Evolutionary conservation across 768 basidiomycete species (phyloP).

Genomic region (Mycena crocata): DNA sequence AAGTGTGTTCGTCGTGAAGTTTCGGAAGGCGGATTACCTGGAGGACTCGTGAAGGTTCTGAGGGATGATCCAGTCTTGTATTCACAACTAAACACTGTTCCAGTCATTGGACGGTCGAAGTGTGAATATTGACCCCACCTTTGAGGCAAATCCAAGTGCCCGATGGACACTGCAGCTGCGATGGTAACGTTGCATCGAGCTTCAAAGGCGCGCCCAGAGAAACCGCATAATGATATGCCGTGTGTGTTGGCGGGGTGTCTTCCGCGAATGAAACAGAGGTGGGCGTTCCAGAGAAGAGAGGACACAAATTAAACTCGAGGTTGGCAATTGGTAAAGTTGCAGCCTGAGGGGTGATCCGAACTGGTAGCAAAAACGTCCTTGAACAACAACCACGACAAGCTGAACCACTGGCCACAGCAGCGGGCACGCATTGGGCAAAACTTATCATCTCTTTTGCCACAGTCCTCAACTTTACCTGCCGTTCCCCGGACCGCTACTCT

Average conservation of each 20-base stretch:
- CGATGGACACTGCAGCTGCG: constrained; percentile 47
- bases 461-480: background rate
- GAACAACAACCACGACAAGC: too few species aligned
- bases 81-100: constrained; percentile 34
- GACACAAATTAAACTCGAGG: constrained; percentile 43
- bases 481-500: background rate
- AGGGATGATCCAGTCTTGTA: constrained; percentile 46
- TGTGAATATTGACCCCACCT: too few species aligned
- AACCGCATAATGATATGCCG: constrained; percentile 43
- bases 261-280: constrained; percentile 33
- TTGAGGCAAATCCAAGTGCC: constrained; percentile 49
- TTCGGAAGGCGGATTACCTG: constrained; percentile 38
- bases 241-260: constrained; percentile 47
- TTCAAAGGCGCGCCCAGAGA: constrained; percentile 36
- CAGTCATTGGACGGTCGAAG: too few species aligned
- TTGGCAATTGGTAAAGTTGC: constrained; percentile 35
- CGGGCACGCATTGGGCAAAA: constrained; percentile 4
- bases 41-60: constrained; percentile 46
- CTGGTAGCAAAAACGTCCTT: too few species aligned
- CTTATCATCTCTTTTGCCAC: background rate
- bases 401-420: too few species aligned
- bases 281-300: constrained; percentile 34
- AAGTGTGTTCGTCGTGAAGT: too few species aligned
- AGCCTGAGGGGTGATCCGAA: constrained; percentile 12
- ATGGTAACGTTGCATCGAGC: constrained; percentile 44